Evolutionary conservation across 805 yeast genomes (phyloP).

Genomic region (Alloascoidea africana): DNA sequence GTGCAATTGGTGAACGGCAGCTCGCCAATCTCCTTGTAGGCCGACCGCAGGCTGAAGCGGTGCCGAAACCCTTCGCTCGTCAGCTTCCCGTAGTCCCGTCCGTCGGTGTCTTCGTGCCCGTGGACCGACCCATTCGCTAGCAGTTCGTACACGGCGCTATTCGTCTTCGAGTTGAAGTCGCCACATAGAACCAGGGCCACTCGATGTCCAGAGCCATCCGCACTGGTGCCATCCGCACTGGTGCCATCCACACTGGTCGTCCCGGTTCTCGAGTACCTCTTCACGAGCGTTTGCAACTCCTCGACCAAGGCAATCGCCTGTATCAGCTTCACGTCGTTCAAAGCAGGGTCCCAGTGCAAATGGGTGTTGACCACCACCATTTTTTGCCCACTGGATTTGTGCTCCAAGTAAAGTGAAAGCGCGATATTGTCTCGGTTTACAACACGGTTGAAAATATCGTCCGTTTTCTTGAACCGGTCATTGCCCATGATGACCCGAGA

Average conservation of each 20-base stretch:
- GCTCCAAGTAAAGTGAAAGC: slow-evolving; percentile 59
- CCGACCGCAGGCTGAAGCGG: slow-evolving; percentile 65
- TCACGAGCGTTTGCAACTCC: slow-evolving; percentile 58
- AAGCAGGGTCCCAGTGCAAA: slow-evolving; percentile 96
- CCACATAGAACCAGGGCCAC: slow-evolving; percentile 82
- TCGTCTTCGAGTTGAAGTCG: slow-evolving; percentile 80
- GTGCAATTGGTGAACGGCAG: slow-evolving; percentile 90
- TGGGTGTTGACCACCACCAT: slow-evolving; percentile 79
- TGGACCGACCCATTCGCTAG: slow-evolving; percentile 67
- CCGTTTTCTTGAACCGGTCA: slow-evolving; percentile 82
- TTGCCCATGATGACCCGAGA: too few species aligned
- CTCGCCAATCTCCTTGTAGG: slow-evolving; percentile 76
- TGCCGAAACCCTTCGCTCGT: slow-evolving; percentile 84
- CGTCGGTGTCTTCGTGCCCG: slow-evolving; percentile 66
- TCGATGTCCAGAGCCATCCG: too few species aligned
- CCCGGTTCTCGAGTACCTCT: slow-evolving; percentile 24
- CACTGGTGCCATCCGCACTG: too few species aligned
- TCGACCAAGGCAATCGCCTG: slow-evolving; percentile 88
- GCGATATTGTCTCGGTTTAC: slow-evolving; percentile 94
- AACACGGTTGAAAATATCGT: slow-evolving; percentile 88
- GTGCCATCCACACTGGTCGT: too few species aligned
- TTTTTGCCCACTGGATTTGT: slow-evolving; percentile 52
- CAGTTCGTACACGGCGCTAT: slow-evolving; percentile 86
- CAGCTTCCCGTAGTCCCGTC: slow-evolving; percentile 81
- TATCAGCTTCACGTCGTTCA: slow-evolving; percentile 89